Percentiles rank a stretch among this genome's conserved stretches.
These are phyloP conservation scores for Gossypium australe DNA, from an alignment of 345 rosid species.

Conservation along the genomic window DNA sequence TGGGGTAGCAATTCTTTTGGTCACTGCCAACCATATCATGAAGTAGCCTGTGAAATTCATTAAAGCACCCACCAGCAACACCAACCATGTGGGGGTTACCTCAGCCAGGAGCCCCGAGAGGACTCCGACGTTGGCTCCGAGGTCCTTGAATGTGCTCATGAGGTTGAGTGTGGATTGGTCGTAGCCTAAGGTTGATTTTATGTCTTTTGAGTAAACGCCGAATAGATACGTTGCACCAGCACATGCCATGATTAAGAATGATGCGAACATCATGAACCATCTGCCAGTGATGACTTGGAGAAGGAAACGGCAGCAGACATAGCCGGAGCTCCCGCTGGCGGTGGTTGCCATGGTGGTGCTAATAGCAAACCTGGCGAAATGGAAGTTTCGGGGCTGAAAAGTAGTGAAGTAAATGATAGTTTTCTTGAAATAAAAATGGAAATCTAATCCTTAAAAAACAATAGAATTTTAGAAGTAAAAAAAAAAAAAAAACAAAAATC, in stretches of 20 bases:
- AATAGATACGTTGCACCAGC: constrained; percentile 66
- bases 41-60: constrained; percentile 55
- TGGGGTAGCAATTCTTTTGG: constrained; percentile 28
- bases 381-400: no score
- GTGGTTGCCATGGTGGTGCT: background rate
- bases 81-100: constrained; percentile 64
- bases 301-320: background rate
- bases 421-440: background rate
- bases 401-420: no score
- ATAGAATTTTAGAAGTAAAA: background rate
- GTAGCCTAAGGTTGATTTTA: constrained; percentile 35
- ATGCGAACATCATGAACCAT: constrained; percentile 60
- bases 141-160: constrained; percentile 55
- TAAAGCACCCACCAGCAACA: constrained; percentile 38
- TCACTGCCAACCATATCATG: constrained; percentile 62
- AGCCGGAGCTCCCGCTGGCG: background rate
- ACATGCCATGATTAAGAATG: constrained; percentile 49
- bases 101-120: constrained; percentile 58
- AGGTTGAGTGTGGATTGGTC: constrained; percentile 57
- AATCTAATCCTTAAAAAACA: background rate
- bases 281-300: constrained; percentile 17
- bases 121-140: constrained; percentile 51
- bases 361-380: background rate
- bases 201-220: constrained; percentile 38
- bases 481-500: background rate